Evolutionary conservation across 192 early-diverging fungal genomes (phyloP), one percentile per base, ranked within the genome.

Genomic region (Backusella psychrophila): DNA sequence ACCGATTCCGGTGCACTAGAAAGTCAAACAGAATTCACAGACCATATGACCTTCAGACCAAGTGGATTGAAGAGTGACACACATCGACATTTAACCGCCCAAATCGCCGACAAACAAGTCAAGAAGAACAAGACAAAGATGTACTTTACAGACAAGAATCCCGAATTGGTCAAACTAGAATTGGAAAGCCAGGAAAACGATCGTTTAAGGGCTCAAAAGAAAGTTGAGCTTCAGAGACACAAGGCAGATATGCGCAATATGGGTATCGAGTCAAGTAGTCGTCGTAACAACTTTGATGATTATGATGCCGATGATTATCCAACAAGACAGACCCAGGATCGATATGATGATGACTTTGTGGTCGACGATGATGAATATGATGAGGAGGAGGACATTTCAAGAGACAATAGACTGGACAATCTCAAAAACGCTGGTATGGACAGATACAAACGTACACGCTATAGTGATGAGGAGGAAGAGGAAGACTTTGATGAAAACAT

Each of bases 31-130:
- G 82, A 86, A 29, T 84, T 94, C 33, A 89, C 81, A 9, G 83
- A 89, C 49, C 84, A 83, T 2, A 86, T 93, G 86, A 85, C 86
- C 8, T 91, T 96, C 82, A 86, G 84, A 38, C 92, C 94, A 12
- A 83, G 82, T 29, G 85, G 87, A 66, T 80, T 85, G 2, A 86
- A 86, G 31, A 85, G 87, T 15, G 69, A 78, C 15, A 91, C 91
- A 0, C 93, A 94, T 80, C 84, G 85, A 71, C 89, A 89, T 44
- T 73, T 96, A 56, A 92, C 90, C 0, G 85, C 86, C 19, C 81
- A 85, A 21, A 91, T 94, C 79, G 89, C 90, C 7, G 90, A 86
- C 31, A 87, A 85, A 65, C 93, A 94, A 77, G 80, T 89, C 46
- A 94, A 91, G 78, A 86, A 75, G 23, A 80, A 82, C 69, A 85